These are phyloP conservation scores for Lathyrus oleraceus DNA, from an alignment of 306 rosid species.

Conservation along the genomic window DNA sequence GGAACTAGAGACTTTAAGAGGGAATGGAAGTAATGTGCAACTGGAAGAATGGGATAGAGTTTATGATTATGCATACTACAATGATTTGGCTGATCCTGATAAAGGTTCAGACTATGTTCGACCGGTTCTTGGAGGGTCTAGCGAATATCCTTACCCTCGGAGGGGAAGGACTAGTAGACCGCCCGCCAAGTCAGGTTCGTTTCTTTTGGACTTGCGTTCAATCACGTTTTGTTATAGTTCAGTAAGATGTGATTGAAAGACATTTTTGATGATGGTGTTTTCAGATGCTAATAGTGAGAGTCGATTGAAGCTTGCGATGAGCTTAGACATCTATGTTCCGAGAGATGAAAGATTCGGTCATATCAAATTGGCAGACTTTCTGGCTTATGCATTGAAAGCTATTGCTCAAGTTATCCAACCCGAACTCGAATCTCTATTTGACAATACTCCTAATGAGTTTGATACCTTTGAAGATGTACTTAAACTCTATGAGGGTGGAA, in stretches of 20 bases:
- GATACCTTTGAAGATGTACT: conserved; percentile 61
- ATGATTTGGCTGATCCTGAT: conserved; percentile 67
- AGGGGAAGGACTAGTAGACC: conserved; percentile 80
- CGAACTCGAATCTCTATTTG: conserved; percentile 57
- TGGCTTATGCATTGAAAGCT: conserved; percentile 69
- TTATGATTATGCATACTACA: conserved; percentile 76
- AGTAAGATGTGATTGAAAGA: neutral
- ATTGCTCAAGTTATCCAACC: conserved; percentile 63
- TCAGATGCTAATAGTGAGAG: conserved; percentile 65
- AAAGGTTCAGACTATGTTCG: conserved; percentile 51
- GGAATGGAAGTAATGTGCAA: conserved; percentile 55
- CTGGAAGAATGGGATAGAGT: conserved; percentile 75
- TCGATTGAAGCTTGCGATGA: conserved; percentile 46
- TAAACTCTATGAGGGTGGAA: conserved; percentile 73
- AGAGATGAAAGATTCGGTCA: conserved; percentile 83
- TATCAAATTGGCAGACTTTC: conserved; percentile 75
- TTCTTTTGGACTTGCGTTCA: neutral
- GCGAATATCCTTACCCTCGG: conserved; percentile 78
- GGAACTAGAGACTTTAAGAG: conserved; percentile 68
- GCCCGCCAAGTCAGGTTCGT: conserved; percentile 51
- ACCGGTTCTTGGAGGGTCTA: conserved; percentile 79
- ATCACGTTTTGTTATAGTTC: neutral
- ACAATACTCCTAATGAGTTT: conserved; percentile 58
- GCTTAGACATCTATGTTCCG: conserved; percentile 79
- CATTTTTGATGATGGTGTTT: neutral